Evolutionary conservation across 495 filamentous ascomycete species (phyloP).

Genomic region (Daldinia caldariorum): DNA sequence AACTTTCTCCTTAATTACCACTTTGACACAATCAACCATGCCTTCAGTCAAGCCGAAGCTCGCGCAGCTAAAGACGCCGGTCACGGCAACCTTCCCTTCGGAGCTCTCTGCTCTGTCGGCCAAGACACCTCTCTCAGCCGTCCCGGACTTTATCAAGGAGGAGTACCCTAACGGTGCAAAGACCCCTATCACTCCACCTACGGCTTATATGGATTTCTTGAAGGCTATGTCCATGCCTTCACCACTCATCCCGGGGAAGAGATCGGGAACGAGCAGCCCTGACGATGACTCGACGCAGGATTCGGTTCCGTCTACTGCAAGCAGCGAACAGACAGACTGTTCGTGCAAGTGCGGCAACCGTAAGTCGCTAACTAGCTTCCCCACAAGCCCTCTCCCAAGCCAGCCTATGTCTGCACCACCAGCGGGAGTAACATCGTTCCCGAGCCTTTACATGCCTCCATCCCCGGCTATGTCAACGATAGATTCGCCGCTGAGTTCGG

Average conservation of each 20-base stretch:
- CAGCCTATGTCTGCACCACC: constrained; percentile 69
- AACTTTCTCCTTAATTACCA: constrained; percentile 20
- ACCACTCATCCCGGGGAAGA: constrained; percentile 64
- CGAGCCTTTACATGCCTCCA: constrained; percentile 66
- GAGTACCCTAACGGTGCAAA: constrained; percentile 55
- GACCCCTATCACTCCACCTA: constrained; percentile 92
- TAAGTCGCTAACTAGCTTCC: constrained; percentile 49
- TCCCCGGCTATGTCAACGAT: constrained; percentile 64
- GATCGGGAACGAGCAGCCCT: constrained; percentile 47
- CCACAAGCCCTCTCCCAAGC: constrained; percentile 56
- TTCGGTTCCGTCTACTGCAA: constrained; percentile 64
- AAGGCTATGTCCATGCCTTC: constrained; percentile 72
- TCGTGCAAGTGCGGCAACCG: constrained; percentile 65
- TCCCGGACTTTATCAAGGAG: constrained; percentile 56
- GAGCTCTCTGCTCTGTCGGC: constrained; percentile 66
- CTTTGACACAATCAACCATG: constrained; percentile 59
- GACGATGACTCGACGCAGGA: constrained; percentile 53
- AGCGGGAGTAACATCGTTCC: constrained; percentile 56
- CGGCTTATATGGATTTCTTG: constrained; percentile 92
- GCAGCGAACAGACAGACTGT: constrained; percentile 60
- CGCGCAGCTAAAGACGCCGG: constrained; percentile 78
- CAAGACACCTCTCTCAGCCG: constrained; percentile 63
- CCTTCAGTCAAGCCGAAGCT: constrained; percentile 71
- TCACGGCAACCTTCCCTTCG: constrained; percentile 79
- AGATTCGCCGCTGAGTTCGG: constrained; percentile 56